Percentiles rank a stretch among this genome's conserved stretches.
Conservation (phyloP, 352 stramenopile species). For the Phytophthora citricola region DNA sequence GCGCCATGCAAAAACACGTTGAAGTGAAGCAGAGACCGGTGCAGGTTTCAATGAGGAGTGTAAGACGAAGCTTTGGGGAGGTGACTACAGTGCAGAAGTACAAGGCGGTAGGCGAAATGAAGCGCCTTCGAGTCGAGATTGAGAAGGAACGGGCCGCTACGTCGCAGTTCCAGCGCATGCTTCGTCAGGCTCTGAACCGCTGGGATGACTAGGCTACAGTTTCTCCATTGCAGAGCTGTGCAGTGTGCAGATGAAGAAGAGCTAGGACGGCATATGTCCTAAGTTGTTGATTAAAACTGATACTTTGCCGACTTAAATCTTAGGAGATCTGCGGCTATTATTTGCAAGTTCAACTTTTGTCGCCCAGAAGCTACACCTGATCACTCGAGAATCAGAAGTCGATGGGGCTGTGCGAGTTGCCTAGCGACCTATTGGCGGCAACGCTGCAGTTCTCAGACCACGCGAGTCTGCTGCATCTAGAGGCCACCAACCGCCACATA, state of each 20-base stretch:
- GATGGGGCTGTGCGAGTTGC: slow-evolving; percentile 42
- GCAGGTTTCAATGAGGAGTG: slow-evolving; percentile 40
- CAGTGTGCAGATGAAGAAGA: too few species aligned
- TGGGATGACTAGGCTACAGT: slow-evolving; percentile 44
- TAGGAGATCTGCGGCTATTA: too few species aligned
- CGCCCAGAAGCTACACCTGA: slow-evolving; percentile 26
- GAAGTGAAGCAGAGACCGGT: slow-evolving; percentile 20
- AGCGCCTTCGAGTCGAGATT: slow-evolving; percentile 61
- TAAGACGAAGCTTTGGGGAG: slow-evolving; percentile 50
- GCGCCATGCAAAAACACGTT: slow-evolving; percentile 8
- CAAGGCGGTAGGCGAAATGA: slow-evolving; percentile 39
- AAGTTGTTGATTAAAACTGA: background rate
- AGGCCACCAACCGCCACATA: slow-evolving; percentile 23
- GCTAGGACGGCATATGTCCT: background rate
- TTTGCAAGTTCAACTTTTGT: slow-evolving; percentile 30
- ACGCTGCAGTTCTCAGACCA: slow-evolving; percentile 53
- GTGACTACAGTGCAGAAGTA: slow-evolving; percentile 33
- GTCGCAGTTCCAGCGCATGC: slow-evolving; percentile 65
- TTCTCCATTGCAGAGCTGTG: too few species aligned
- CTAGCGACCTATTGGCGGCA: slow-evolving; percentile 46
- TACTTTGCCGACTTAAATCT: too few species aligned
- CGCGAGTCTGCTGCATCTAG: slow-evolving; percentile 40
- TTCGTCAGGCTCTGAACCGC: slow-evolving; percentile 57
- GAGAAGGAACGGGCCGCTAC: slow-evolving; percentile 53
- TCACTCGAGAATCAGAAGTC: background rate